phyloP scores from a whole-genome alignment of 2,329 filamentous ascomycete species.

The Thielaviopsis ethacetica region DNA sequence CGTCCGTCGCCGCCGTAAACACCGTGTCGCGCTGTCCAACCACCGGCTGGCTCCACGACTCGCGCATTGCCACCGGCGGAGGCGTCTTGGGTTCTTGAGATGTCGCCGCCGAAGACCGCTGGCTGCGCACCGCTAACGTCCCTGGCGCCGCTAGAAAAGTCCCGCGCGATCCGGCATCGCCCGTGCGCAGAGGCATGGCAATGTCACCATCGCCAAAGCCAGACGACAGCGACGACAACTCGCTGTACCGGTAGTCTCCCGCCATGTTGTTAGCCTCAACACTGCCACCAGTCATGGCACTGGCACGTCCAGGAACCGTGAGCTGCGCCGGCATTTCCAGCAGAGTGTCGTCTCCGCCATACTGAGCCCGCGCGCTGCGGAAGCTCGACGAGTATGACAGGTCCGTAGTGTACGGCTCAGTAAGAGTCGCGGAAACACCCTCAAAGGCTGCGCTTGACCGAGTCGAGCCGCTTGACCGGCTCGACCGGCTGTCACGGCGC shows the following conservation, averaged over 20 bases:
- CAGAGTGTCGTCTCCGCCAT: conserved; percentile 10
- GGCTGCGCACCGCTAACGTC: background rate
- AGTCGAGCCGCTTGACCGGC: background rate
- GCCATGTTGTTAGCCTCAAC: background rate
- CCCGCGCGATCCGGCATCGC: conserved; percentile 11
- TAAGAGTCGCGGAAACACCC: background rate
- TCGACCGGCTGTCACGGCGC: background rate
- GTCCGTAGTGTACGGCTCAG: conserved; percentile 6
- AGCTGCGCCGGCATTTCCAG: background rate
- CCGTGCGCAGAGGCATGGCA: conserved; percentile 23
- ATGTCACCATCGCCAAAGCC: conserved; percentile 48
- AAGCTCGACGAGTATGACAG: conserved; percentile 5
- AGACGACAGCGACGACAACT: conserved; percentile 44
- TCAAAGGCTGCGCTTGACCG: background rate
- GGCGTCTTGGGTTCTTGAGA: conserved; percentile 1
- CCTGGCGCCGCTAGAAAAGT: background rate
- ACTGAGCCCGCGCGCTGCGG: conserved; percentile 4
- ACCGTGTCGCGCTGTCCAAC: conserved; percentile 29
- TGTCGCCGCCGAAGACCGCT: background rate
- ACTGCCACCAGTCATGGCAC: background rate
- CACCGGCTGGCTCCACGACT: conserved; percentile 9
- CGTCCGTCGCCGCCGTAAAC: conserved; percentile 36
- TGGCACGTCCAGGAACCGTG: background rate
- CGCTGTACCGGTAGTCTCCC: conserved; percentile 9
- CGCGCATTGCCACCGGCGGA: conserved; percentile 1